Percentiles rank a stretch among this genome's conserved stretches.
Evolutionary conservation across 1,139 yeast genomes (phyloP).

Genomic region (Suzukiozyma palmioleophila): DNA sequence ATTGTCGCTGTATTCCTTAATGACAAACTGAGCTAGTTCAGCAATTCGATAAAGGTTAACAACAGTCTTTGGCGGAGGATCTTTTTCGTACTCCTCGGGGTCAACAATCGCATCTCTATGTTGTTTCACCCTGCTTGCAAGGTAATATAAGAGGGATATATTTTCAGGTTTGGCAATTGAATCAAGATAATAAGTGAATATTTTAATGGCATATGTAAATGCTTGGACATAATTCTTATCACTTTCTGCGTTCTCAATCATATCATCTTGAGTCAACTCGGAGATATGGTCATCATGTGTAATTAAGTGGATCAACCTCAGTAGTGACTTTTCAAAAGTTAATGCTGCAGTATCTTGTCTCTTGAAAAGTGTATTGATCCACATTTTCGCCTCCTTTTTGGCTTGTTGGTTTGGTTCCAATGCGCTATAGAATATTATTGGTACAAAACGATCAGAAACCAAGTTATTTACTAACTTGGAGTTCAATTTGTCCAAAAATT

Average conservation of each 20-base stretch:
- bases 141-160: constrained; percentile 66
- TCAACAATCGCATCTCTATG: constrained; percentile 57
- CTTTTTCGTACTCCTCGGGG: constrained; percentile 27
- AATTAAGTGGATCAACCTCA: constrained; percentile 63
- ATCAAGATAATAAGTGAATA: constrained; percentile 57
- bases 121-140: constrained; percentile 78
- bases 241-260: constrained; percentile 13
- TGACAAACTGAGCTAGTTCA: constrained; percentile 65
- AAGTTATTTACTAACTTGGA: constrained; percentile 46
- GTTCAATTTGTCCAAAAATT: constrained; percentile 50
- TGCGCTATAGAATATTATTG: constrained; percentile 69
- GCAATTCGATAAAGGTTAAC: constrained; percentile 59
- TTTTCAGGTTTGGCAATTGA: constrained; percentile 63
- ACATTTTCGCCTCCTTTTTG: constrained; percentile 52
- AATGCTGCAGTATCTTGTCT: constrained; percentile 30
- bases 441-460: constrained; percentile 63
- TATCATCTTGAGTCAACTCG: constrained; percentile 30
- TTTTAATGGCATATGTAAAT: constrained; percentile 50
- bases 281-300: constrained; percentile 72
- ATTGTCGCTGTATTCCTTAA: constrained; percentile 54
- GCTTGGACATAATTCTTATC: constrained; percentile 30
- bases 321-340: constrained; percentile 58
- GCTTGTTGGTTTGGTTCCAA: constrained; percentile 61
- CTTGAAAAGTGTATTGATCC: constrained; percentile 63
- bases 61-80: constrained; percentile 21